Base-by-base conservation (phyloP, 495 filamentous ascomycete species). In the Parathielavia appendiculata region DNA sequence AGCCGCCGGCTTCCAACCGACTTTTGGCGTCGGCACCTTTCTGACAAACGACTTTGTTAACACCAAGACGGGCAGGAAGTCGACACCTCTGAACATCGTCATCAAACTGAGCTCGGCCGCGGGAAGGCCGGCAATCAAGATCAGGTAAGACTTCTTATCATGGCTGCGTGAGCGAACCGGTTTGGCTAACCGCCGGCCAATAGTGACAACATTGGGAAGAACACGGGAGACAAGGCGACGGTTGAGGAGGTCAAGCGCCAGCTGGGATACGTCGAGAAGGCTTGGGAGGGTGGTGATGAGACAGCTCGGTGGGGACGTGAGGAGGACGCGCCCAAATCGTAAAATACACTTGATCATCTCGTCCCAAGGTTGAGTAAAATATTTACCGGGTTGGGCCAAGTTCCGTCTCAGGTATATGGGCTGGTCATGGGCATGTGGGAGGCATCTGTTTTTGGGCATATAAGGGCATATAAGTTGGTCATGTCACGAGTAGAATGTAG, bases 81-180 rank as follows among this genome's bases (percentile, higher is more conserved):
- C 91, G 7, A 82, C 83, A n/a, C 93, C 93, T 0, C 79, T 98
- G 17, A 98, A 98, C 63, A 98, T 98, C 61, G 93, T 98, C 61
- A 95, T 98, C 75, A 98, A 98, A 74, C 80, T 98, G 47, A 84
- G 87, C 53, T 89, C 88, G 13, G 93, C 91, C 0, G 83, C 76
- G 20, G 92, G 92, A 9, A 81, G 83, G n/a, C 84, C 87, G 0
- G 91, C 92, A 0, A 81, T 98, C 64, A 98, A 98, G 78, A 90
- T 98, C 59, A 97, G 72, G 72, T 73, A 17, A 63, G 63, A n/a
- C 34, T 39, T 10, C 26, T 44, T 19, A 22, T 3, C n/a, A 30
- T n/a, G 26, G 13, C 4, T 20, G 9, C 17, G 9, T 40, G 6
- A 8, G 35, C 5, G 10, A 5, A 40, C 12, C 2, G 2, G 12